These are phyloP conservation scores for Articulospora tetracladia DNA, from an alignment of 495 filamentous ascomycete species.

Conservation along the genomic window DNA sequence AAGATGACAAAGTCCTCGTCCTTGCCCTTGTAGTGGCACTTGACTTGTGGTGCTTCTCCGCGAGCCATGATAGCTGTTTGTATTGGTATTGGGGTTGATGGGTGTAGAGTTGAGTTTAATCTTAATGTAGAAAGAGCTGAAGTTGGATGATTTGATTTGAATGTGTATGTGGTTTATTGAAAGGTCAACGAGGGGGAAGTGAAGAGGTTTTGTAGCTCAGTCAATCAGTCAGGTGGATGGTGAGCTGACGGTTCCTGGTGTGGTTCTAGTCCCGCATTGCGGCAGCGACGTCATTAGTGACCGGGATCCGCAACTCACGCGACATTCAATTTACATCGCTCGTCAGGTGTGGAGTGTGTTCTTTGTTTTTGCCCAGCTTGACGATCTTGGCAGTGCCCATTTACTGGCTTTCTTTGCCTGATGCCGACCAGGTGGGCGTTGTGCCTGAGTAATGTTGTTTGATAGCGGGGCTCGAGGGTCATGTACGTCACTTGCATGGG, in stretches of 20 bases:
- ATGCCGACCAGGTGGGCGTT: background rate
- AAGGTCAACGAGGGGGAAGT: background rate
- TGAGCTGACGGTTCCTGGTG: slow-evolving; percentile 18
- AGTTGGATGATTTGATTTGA: background rate
- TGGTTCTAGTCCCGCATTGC: background rate
- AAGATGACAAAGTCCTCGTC: slow-evolving; percentile 90
- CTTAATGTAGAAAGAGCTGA: slow-evolving; percentile 1
- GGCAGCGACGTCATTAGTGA: slow-evolving; percentile 16
- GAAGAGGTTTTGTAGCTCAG: slow-evolving; percentile 23
- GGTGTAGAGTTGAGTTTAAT: background rate
- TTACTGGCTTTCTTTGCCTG: slow-evolving; percentile 7
- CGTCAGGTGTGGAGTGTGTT: slow-evolving; percentile 6
- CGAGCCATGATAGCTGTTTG: slow-evolving; percentile 60
- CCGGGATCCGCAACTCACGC: slow-evolving; percentile 15
- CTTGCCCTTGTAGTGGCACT: slow-evolving; percentile 87
- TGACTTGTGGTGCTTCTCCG: slow-evolving; percentile 68
- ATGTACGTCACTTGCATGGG: background rate
- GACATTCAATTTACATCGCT: slow-evolving; percentile 2
- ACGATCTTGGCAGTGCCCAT: background rate
- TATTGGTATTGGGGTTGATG: slow-evolving; percentile 4
- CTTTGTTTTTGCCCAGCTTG: slow-evolving; percentile 1
- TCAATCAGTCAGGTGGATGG: background rate
- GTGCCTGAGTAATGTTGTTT: slow-evolving; percentile 13
- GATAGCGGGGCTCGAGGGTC: background rate
- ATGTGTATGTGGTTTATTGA: slow-evolving; percentile 2